Evolutionary conservation across 805 yeast genomes (phyloP), one percentile per base, ranked within the genome.

Genomic region (Lipomyces yamadae): DNA sequence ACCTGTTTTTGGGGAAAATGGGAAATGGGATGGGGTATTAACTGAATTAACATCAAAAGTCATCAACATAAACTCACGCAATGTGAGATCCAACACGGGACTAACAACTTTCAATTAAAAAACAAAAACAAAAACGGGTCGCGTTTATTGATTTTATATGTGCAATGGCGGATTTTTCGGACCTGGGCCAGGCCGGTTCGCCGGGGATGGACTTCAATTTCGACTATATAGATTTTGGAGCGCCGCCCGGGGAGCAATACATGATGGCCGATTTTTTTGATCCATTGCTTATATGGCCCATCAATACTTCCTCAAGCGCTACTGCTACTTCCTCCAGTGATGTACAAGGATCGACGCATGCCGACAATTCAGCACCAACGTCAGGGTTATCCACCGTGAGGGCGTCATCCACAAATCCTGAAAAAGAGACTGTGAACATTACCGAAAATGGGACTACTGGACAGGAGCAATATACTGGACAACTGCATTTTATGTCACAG

Each of bases 161-260:
- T 35, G 39, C 6, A 42, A 42, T 42, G 48, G 48, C n/a, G 48
- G 48, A 15, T 2, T 18, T 42, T 7, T 42, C 48, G 3, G 48
- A 42, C 48, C 15, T 42, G 13, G 48, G 5, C 15, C 48, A 42
- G 48, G 18, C 5, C 39, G 39, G 11, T 11, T 42, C 48, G 15
- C 15, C 15, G 8, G 18, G 13, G 48, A n/a, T 6, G 5, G 48
- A 42, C 18, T 18, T 42, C 48, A 42, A 42, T 15, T 42, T 42
- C 48, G 48, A 42, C 48, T n/a, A 18, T 18, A 42, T 42, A n/a
- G 48, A 42, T 15, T 42, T 42, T 42, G 48, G 48, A n/a, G 48
- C n/a, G 18, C 7, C n/a, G 48, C 48, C 48, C 0, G 48, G 48
- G 18, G 48, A 42, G 24, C 48, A 42, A 15, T 42, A 42, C 48